A percentile compares a stretch with the other conserved stretches of the same genome.
Evolutionary conservation across 108 stramenopile species (phyloP).

Genomic region (Aurantiochytrium sp.): DNA sequence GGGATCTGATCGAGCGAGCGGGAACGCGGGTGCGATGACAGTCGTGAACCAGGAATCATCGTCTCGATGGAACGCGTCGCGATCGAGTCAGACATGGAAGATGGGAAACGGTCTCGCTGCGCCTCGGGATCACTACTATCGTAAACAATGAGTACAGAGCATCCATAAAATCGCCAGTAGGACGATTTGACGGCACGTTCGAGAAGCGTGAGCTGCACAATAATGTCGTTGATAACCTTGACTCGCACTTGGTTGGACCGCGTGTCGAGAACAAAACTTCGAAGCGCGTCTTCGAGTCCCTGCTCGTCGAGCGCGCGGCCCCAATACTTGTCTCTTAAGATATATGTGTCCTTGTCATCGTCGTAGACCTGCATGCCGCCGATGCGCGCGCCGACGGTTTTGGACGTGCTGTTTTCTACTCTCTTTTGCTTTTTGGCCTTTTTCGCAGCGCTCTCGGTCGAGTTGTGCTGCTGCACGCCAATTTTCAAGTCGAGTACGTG

Average conservation of each 20-base stretch:
- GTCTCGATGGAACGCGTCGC: background rate
- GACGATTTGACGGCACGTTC: background rate
- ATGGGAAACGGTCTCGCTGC: background rate
- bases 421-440: slow-evolving; percentile 3
- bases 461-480: background rate
- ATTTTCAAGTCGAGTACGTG: background rate
- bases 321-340: slow-evolving; percentile 7
- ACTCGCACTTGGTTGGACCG: background rate
- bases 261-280: background rate
- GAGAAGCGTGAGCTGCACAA: background rate
- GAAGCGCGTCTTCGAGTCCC: background rate
- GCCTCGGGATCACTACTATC: background rate
- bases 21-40: background rate
- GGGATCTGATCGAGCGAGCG: background rate
- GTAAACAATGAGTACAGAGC: background rate
- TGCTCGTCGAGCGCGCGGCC: background rate
- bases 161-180: background rate
- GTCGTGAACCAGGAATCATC: background rate
- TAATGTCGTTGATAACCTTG: slow-evolving; percentile 7
- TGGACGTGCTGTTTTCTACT: background rate
- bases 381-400: background rate
- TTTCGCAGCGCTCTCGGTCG: background rate
- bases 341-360: background rate
- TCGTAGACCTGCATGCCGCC: slow-evolving; percentile 18
- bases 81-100: background rate